phyloP scores from a whole-genome alignment of 2,329 filamentous ascomycete genomes.

The Fusarium zealandicum region DNA sequence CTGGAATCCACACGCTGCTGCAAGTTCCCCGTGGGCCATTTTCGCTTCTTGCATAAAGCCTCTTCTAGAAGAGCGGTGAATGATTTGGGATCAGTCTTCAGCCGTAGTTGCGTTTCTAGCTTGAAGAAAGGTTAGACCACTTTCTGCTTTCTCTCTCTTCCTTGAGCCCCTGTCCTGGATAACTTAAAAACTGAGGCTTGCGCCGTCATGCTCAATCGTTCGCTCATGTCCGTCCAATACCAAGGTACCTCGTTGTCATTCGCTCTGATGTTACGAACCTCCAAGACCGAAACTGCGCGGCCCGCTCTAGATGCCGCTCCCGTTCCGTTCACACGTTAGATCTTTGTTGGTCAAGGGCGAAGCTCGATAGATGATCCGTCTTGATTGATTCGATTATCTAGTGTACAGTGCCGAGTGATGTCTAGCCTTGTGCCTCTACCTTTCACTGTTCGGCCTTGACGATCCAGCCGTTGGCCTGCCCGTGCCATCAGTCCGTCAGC shows the following conservation, averaged over 20 bases:
- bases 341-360: slow-evolving; percentile 5
- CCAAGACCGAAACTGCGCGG: not conserved
- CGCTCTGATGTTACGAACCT: not conserved
- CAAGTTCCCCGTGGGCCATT: slow-evolving; percentile 14
- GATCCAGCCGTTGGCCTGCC: slow-evolving; percentile 17
- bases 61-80: slow-evolving; percentile 36
- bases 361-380: slow-evolving; percentile 32
- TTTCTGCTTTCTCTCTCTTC: slow-evolving; percentile 3
- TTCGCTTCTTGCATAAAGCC: slow-evolving; percentile 12
- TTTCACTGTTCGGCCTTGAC: slow-evolving; percentile 12
- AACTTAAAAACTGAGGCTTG: not conserved
- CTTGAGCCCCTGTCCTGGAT: slow-evolving; percentile 8
- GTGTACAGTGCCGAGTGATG: slow-evolving; percentile 40
- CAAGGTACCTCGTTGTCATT: not conserved
- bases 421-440: slow-evolving; percentile 32
- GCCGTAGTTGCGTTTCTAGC: slow-evolving; percentile 9
- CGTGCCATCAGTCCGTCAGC: slow-evolving; percentile 6
- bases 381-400: slow-evolving; percentile 42
- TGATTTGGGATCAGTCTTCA: slow-evolving; percentile 12
- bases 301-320: slow-evolving; percentile 6
- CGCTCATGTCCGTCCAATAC: not conserved
- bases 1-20: slow-evolving; percentile 16
- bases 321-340: slow-evolving; percentile 19
- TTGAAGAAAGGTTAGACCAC: slow-evolving; percentile 6
- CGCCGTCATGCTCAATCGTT: not conserved